Base-by-base conservation (phyloP, 1,284 basidiomycete species). In the Sanghuangporus weigelae region DNA sequence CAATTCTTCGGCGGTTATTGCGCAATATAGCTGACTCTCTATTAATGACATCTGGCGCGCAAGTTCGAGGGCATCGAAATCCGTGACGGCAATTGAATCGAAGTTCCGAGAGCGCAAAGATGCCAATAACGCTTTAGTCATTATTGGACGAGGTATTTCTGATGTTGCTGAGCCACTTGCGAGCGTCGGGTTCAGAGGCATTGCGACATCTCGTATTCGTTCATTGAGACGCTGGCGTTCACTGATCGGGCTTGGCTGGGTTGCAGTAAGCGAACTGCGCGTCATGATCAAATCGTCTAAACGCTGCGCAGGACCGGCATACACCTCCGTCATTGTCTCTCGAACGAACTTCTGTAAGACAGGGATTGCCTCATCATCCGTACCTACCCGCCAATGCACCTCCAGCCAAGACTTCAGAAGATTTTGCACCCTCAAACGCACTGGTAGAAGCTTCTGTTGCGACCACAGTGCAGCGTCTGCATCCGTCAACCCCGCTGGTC, bases 41-140 rank as follows among this genome's bases (percentile, higher is more conserved):
- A 96, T 91, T 65, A 96, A 84, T n/a, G 96, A 97, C 69, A 99
- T 75, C 76, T 99, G 96, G 56, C 96, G 83, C 4, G 95, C 95
- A 59, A 99, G 78, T 74, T 99, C 96, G 62, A 96, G 76, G 23
- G 93, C 80, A 72, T 98, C 95, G 71, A 99, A 95, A 70, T 99
- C 96, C n/a, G 89, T 90, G 8, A 98, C 79, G 26, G 80, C 75
- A 57, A 96, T 84, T 2, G 79, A 72, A 2, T 74, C 71, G 68
- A 84, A 91, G 67, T 84, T 83, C 74, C 80, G 82, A 73, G 78
- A 79, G 69, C 85, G 79, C 67, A 90, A 72, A 68, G 83, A 73
- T 49, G 83, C 77, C 36, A 96, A 81, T 21, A 98, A 79, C 0
- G 85, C 78, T 76, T 94, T 95, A 66, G 87, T 92, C 79, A 98